phyloP scores from a whole-genome alignment of 257 asterid species.

The Solanum sejunctum region DNA sequence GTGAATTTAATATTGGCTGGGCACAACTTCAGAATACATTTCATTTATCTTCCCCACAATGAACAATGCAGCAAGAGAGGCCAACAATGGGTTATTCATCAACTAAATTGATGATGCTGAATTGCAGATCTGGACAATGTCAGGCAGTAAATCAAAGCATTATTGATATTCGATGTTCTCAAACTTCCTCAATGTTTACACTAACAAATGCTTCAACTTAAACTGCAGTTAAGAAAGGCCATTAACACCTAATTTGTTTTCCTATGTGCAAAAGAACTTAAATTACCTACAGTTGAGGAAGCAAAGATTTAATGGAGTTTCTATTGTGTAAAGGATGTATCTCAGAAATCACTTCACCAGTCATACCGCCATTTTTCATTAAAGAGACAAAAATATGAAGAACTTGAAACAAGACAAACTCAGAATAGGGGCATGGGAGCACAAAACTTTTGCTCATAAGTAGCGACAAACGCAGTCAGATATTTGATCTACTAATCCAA shows the following conservation, averaged over 20 bases:
- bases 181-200: neutral
- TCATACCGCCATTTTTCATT: constrained; percentile 17
- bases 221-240: neutral
- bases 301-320: constrained; percentile 59
- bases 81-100: neutral
- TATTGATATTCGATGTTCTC: neutral
- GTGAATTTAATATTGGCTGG: too few species aligned
- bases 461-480: too few species aligned
- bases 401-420: too few species aligned
- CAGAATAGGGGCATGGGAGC: too few species aligned
- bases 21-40: too few species aligned
- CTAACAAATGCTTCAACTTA: neutral
- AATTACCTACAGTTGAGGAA: constrained; percentile 82
- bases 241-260: neutral
- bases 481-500: too few species aligned
- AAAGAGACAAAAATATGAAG: too few species aligned
- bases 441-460: too few species aligned
- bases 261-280: neutral
- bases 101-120: neutral
- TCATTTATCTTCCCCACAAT: too few species aligned
- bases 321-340: constrained; percentile 67
- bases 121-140: neutral
- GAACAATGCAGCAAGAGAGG: neutral
- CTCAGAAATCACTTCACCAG: constrained; percentile 76
- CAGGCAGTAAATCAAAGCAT: neutral